These are phyloP conservation scores for Lodderomyces theae DNA, from an alignment of 1,139 yeast genomes.

Conservation along the genomic window DNA sequence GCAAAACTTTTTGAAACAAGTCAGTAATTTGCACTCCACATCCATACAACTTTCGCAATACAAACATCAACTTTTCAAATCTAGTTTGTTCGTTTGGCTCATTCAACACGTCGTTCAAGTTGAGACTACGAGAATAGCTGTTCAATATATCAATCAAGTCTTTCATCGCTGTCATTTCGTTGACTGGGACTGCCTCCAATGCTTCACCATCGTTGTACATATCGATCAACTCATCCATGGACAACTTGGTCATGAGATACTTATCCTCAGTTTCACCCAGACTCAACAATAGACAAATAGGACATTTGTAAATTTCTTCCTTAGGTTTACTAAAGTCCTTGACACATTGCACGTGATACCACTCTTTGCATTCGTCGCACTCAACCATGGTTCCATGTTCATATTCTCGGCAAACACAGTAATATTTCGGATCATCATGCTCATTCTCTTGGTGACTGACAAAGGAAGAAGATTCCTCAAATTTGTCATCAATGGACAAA, in stretches of 20 bases:
- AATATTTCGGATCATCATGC: conserved; percentile 25
- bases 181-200: conserved; percentile 38
- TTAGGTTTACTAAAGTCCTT: conserved; percentile 15
- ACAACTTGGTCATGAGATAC: conserved; percentile 21
- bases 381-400: conserved; percentile 77
- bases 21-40: conserved; percentile 29
- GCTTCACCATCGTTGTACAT: conserved; percentile 28
- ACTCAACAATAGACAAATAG: conserved; percentile 51
- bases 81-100: conserved; percentile 16
- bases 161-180: conserved; percentile 32
- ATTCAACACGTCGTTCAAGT: conserved; percentile 17
- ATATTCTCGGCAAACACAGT: conserved; percentile 68
- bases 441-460: conserved; percentile 16
- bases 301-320: conserved; percentile 57
- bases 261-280: conserved; percentile 19
- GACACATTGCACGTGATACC: conserved; percentile 76
- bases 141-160: conserved; percentile 17
- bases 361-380: conserved; percentile 75
- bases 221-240: conserved; percentile 18
- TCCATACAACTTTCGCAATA: conserved; percentile 36
- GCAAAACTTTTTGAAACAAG: conserved; percentile 8
- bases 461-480: conserved; percentile 28
- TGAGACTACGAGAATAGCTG: conserved; percentile 14
- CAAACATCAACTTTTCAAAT: conserved; percentile 26
- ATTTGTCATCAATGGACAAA: conserved; percentile 42